These are phyloP conservation scores for Trichoderma harzianum DNA, from an alignment of 2,329 filamentous ascomycete species.

Conservation along the genomic window DNA sequence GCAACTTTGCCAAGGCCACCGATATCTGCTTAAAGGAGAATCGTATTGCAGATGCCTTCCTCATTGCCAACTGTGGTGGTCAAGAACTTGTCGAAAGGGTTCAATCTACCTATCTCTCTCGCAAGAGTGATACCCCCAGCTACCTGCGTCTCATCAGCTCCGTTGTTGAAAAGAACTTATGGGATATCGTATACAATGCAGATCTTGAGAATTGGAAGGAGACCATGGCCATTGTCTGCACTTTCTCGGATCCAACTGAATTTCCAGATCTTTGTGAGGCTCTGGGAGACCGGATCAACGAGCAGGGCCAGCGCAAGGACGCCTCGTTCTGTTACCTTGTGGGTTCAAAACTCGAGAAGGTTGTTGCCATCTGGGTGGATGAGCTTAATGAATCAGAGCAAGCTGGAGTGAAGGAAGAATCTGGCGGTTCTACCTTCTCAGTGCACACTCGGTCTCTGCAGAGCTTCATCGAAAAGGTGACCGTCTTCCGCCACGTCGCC, in stretches of 20 bases:
- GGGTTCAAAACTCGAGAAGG: constrained; percentile 95
- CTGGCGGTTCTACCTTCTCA: constrained; percentile 79
- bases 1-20: constrained; percentile 85
- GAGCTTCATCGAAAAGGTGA: constrained; percentile 96
- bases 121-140: constrained; percentile 78
- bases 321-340: constrained; percentile 96
- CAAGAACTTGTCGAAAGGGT: constrained; percentile 93
- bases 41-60: constrained; percentile 91
- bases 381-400: constrained; percentile 84
- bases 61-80: constrained; percentile 95
- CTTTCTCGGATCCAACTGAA: constrained; percentile 84
- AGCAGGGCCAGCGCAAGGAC: constrained; percentile 75
- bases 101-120: constrained; percentile 83
- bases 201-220: constrained; percentile 94
- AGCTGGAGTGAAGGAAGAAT: constrained; percentile 64
- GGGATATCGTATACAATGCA: constrained; percentile 97
- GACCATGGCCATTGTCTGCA: constrained; percentile 92
- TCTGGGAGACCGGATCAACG: constrained; percentile 84
- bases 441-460: constrained; percentile 86
- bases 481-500: constrained; percentile 89
- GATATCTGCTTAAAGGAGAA: constrained; percentile 86
- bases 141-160: constrained; percentile 88
- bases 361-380: constrained; percentile 87
- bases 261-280: constrained; percentile 95
- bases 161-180: constrained; percentile 92